These are phyloP conservation scores for Epichloe amarillans DNA, from an alignment of 2,329 filamentous ascomycete genomes.

Conservation along the genomic window DNA sequence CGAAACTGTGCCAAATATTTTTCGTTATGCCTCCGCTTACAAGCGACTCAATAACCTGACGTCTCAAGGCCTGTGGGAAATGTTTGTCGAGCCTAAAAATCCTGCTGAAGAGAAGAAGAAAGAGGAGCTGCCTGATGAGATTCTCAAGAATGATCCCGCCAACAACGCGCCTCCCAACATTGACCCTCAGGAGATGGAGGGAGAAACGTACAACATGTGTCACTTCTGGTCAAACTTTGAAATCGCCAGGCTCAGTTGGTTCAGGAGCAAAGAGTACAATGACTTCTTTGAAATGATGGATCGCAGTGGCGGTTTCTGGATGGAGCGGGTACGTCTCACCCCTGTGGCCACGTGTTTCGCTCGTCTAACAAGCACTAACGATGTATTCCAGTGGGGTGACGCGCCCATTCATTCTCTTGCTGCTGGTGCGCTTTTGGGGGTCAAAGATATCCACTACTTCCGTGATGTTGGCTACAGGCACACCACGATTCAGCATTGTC, in stretches of 20 bases:
- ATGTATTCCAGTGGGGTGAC: constrained; percentile 69
- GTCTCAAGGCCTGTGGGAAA: constrained; percentile 92
- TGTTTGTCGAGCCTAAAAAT: constrained; percentile 78
- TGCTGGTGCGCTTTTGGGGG: constrained; percentile 71
- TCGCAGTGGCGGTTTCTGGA: constrained; percentile 95
- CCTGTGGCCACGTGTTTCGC: neutral
- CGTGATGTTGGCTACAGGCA: constrained; percentile 96
- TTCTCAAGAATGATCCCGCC: constrained; percentile 61
- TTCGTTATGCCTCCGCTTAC: constrained; percentile 96
- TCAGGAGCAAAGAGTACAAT: constrained; percentile 92
- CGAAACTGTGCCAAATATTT: constrained; percentile 97
- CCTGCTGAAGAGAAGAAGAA: constrained; percentile 48
- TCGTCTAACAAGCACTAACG: constrained; percentile 12
- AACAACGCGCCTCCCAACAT: constrained; percentile 62
- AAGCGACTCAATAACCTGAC: constrained; percentile 83
- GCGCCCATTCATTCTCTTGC: constrained; percentile 96
- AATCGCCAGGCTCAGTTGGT: constrained; percentile 88
- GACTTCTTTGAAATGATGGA: constrained; percentile 99
- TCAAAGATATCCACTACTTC: constrained; percentile 92
- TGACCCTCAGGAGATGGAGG: constrained; percentile 88
- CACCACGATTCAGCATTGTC: constrained; percentile 97
- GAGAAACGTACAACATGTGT: constrained; percentile 98
- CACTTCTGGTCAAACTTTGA: constrained; percentile 99
- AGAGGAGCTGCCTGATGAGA: constrained; percentile 65
- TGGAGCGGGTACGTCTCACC: constrained; percentile 62